A percentile compares a stretch with the other conserved stretches of the same genome.
phyloP scores from a whole-genome alignment of 129 eudicot genomes.

The Flaveria trinervia region DNA sequence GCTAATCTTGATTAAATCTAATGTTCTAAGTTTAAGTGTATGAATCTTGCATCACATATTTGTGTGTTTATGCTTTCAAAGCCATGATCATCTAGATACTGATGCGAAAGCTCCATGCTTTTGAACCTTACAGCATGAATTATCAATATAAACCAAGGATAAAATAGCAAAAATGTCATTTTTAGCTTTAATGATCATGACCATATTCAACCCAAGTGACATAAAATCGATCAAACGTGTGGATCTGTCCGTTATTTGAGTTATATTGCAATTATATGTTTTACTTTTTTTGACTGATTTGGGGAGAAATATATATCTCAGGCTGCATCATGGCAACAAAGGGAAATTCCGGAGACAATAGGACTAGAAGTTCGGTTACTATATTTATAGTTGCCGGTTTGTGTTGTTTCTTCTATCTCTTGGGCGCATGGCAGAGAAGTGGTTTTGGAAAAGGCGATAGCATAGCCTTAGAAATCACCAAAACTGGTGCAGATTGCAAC shows the following conservation, averaged over 20 bases:
- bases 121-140: not conserved
- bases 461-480: slow-evolving; percentile 79
- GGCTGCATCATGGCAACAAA: slow-evolving; percentile 77
- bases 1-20: slow-evolving; percentile 7
- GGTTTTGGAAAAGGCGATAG: slow-evolving; percentile 97
- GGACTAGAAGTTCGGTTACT: slow-evolving; percentile 75
- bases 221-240: not conserved
- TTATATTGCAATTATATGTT: slow-evolving; percentile 18
- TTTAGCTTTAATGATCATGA: not conserved
- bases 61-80: slow-evolving; percentile 12
- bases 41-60: slow-evolving; percentile 19
- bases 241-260: not conserved
- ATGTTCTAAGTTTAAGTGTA: not conserved
- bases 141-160: not conserved
- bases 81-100: slow-evolving; percentile 9
- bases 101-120: not conserved
- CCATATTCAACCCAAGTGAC: not conserved
- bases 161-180: not conserved
- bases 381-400: slow-evolving; percentile 79
- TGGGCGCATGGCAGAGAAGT: slow-evolving; percentile 99
- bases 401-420: slow-evolving; percentile 85
- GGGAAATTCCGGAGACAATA: slow-evolving; percentile 56
- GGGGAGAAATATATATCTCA: slow-evolving; percentile 33
- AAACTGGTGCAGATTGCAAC: slow-evolving; percentile 67
- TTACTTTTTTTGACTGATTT: slow-evolving; percentile 19